These are phyloP conservation scores for Leccinum ochraceum DNA, from an alignment of 768 basidiomycete species.

Conservation along the genomic window DNA sequence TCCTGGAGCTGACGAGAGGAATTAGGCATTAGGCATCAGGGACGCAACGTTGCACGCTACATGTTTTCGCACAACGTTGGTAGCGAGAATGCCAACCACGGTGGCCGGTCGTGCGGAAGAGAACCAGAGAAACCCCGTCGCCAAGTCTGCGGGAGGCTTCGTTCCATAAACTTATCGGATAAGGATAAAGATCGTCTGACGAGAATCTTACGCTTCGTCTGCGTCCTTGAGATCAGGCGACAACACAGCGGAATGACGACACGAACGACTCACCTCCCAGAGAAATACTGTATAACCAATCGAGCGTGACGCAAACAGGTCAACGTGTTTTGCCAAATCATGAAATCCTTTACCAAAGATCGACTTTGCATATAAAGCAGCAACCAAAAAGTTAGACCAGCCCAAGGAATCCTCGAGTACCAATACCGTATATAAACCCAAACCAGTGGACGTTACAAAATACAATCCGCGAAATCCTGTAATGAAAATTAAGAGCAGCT, in stretches of 20 bases:
- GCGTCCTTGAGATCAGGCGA: background rate
- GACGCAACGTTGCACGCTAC: background rate
- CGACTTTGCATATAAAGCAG: constrained; percentile 7
- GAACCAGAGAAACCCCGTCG: too few relatives aligned
- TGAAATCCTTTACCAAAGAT: constrained; percentile 14
- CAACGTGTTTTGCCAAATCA: background rate
- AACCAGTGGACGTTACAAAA: constrained; percentile 16
- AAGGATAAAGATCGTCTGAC: background rate
- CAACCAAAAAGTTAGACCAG: constrained; percentile 10
- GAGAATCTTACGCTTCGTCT: background rate
- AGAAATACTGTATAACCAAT: background rate
- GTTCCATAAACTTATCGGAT: background rate
- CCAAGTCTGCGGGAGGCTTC: background rate
- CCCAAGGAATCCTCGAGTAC: constrained; percentile 14
- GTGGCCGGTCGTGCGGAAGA: background rate
- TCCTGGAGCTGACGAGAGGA: background rate
- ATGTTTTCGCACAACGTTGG: background rate
- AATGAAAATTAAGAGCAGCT: constrained; percentile 10
- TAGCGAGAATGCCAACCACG: background rate
- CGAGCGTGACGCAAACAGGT: background rate
- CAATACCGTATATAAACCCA: constrained; percentile 6
- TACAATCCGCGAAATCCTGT: constrained; percentile 1
- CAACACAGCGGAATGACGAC: background rate
- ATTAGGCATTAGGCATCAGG: background rate
- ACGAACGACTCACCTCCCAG: background rate